These are phyloP conservation scores for Novymonas esmeraldas DNA, from an alignment of 208 protist genomes.

Conservation along the genomic window DNA sequence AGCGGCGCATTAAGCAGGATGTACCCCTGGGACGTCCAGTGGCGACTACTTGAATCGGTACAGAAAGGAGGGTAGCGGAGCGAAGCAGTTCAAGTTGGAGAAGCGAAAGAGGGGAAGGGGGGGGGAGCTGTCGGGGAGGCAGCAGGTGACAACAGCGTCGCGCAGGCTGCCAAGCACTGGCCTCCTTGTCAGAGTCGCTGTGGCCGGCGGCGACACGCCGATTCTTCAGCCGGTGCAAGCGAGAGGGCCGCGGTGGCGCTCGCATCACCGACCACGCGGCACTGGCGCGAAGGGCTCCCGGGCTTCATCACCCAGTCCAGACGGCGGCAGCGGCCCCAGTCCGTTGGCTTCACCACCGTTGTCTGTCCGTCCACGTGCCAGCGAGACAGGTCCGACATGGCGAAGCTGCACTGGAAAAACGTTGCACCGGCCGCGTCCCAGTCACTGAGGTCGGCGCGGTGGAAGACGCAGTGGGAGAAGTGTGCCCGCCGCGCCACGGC, in stretches of 20 bases:
- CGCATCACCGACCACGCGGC: constrained; percentile 35
- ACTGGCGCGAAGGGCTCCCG: constrained; percentile 34
- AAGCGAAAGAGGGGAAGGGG: no score
- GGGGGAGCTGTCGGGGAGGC: no score
- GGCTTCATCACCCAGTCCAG: constrained; percentile 46
- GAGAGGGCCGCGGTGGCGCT: constrained; percentile 10
- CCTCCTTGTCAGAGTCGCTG: no score
- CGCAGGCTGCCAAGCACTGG: no score
- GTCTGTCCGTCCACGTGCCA: constrained; percentile 82
- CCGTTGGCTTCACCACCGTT: constrained; percentile 56
- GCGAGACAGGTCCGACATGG: constrained; percentile 59
- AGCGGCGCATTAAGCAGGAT: no score
- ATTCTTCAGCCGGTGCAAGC: constrained; percentile 16
- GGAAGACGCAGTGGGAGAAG: constrained; percentile 83
- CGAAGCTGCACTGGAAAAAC: constrained; percentile 81
- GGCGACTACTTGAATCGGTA: no score
- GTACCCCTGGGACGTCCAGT: no score
- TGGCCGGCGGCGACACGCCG: constrained; percentile 14
- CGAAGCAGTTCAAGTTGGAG: no score
- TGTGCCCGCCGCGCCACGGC: constrained; percentile 42
- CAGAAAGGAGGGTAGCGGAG: no score
- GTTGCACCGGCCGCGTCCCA: constrained; percentile 79
- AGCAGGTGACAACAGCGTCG: no score
- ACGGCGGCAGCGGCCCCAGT: constrained; percentile 67
- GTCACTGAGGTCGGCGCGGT: constrained; percentile 47